Conservation (phyloP, 1,139 yeast species). For the Meyerozyma guilliermondii region DNA sequence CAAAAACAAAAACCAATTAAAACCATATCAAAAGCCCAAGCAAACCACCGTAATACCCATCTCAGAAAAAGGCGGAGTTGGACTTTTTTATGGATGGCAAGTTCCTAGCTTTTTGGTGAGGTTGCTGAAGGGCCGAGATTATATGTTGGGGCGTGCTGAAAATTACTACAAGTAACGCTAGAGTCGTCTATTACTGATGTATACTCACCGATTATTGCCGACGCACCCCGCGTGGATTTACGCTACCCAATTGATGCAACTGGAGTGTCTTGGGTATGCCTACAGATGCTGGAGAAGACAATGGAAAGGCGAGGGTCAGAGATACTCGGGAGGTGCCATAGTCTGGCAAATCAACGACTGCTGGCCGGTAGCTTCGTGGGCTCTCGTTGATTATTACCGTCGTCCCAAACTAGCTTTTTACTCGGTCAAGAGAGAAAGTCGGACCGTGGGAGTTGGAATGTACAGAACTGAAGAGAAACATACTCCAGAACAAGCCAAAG, state of each 20-base stretch:
- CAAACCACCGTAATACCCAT: no score
- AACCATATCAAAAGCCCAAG: no score
- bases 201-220: no score
- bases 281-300: conserved; percentile 42
- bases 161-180: no score
- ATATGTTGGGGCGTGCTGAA: no score
- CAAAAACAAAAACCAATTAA: no score
- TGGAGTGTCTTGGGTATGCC: conserved; percentile 45
- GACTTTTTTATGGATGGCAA: no score
- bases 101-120: no score
- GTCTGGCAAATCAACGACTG: conserved; percentile 53
- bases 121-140: no score
- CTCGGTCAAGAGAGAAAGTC: conserved; percentile 39
- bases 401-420: conserved; percentile 42
- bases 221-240: conserved; percentile 48
- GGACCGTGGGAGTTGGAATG: conserved; percentile 29
- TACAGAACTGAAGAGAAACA: conserved; percentile 21
- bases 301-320: conserved; percentile 22
- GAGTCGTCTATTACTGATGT: no score
- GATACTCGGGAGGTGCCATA: conserved; percentile 37
- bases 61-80: no score
- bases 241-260: conserved; percentile 45
- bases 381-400: conserved; percentile 34
- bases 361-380: conserved; percentile 48
- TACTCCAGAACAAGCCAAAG: conserved; percentile 9